Percentiles rank a stretch among this genome's conserved stretches.
phyloP scores from a whole-genome alignment of 768 basidiomycete genomes.

The Pseudohyphozyma bogoriensis region DNA sequence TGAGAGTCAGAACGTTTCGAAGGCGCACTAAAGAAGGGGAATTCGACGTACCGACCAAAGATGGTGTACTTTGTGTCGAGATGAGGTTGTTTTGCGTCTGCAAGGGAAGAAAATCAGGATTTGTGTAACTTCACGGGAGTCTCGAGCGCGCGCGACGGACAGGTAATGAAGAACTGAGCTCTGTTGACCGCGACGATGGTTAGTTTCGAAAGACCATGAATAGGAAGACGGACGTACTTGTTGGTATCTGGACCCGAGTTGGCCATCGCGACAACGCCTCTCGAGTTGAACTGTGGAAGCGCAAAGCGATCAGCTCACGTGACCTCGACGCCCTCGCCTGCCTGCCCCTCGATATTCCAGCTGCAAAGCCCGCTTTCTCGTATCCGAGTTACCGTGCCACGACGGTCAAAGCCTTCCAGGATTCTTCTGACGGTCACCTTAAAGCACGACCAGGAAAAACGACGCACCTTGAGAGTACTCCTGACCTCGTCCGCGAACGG shows the following conservation, averaged over 20 bases:
- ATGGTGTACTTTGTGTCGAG: constrained; percentile 86
- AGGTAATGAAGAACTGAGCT: constrained; percentile 45
- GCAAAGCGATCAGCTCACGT: neutral
- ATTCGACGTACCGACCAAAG: constrained; percentile 54
- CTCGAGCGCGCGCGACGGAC: neutral
- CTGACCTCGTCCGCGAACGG: constrained; percentile 86
- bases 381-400: too few relatives aligned
- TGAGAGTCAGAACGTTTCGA: neutral
- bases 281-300: constrained; percentile 75
- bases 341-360: too few relatives aligned
- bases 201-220: neutral
- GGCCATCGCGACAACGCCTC: constrained; percentile 96
- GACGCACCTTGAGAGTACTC: constrained; percentile 75
- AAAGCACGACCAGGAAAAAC: too few relatives aligned
- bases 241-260: constrained; percentile 90
- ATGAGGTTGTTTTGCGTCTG: constrained; percentile 85
- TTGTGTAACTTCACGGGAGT: neutral
- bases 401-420: too few relatives aligned
- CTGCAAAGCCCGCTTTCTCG: too few relatives aligned
- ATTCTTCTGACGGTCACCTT: too few relatives aligned
- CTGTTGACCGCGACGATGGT: constrained; percentile 2
- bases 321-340: neutral
- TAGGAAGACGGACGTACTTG: constrained; percentile 43
- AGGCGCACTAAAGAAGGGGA: neutral
- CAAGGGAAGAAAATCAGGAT: neutral